Evolutionary conservation across 2,329 filamentous ascomycete genomes (phyloP).

Genomic region (Xylaria sp.): DNA sequence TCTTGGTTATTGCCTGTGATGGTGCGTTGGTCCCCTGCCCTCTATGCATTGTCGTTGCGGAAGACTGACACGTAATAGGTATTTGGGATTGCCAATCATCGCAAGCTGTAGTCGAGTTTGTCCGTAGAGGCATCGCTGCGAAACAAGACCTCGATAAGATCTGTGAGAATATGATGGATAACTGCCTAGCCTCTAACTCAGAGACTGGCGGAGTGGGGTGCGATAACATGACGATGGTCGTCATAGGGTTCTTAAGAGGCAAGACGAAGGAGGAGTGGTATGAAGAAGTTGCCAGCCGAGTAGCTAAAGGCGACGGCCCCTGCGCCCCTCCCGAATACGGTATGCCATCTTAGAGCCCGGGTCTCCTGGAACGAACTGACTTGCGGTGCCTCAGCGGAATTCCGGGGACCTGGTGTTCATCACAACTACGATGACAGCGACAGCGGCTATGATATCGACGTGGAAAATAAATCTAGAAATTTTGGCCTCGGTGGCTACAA

Average conservation of each 20-base stretch:
- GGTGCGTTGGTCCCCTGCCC: constrained; percentile 65
- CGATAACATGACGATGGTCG: constrained; percentile 99
- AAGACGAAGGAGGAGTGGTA: constrained; percentile 99
- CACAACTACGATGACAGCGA: constrained; percentile 86
- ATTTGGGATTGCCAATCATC: constrained; percentile 99
- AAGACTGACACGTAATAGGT: constrained; percentile 66
- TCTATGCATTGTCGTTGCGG: not conserved
- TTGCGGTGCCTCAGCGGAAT: constrained; percentile 72
- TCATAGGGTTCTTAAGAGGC: constrained; percentile 89
- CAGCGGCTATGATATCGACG: constrained; percentile 79
- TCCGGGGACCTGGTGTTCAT: constrained; percentile 83
- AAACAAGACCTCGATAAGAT: constrained; percentile 96
- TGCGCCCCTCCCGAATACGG: constrained; percentile 99
- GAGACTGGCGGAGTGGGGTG: constrained; percentile 98
- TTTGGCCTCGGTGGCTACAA: constrained; percentile 77
- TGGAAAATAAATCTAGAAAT: constrained; percentile 70
- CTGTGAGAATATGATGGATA: constrained; percentile 99
- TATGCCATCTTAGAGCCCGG: constrained; percentile 68
- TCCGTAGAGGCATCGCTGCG: constrained; percentile 92
- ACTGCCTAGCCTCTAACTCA: constrained; percentile 96
- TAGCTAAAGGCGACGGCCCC: constrained; percentile 95
- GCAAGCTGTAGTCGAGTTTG: constrained; percentile 96
- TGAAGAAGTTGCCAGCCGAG: constrained; percentile 90
- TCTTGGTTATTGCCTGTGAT: constrained; percentile 91
- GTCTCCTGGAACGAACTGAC: constrained; percentile 49